phyloP scores from a whole-genome alignment of 2,329 filamentous ascomycete genomes.

The Talaromyces sp. region DNA sequence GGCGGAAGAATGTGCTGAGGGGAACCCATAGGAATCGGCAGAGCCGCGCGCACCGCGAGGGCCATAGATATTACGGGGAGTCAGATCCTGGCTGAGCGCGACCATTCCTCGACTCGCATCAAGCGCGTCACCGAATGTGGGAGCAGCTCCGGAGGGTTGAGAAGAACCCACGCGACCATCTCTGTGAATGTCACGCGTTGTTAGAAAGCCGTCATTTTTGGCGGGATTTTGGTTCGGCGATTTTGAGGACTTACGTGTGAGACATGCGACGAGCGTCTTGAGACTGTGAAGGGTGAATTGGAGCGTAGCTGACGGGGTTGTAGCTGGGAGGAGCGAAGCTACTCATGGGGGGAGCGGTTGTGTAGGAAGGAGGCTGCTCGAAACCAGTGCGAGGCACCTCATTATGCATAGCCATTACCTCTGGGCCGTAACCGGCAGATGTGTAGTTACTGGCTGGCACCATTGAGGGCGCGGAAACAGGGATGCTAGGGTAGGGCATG shows the following conservation, averaged over 20 bases:
- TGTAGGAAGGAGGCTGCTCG: constrained; percentile 69
- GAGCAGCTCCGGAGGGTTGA: constrained; percentile 56
- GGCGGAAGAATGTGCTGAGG: constrained; percentile 83
- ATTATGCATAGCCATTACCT: constrained; percentile 71
- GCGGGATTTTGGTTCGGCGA: background rate
- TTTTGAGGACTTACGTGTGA: constrained; percentile 72
- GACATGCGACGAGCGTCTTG: constrained; percentile 71
- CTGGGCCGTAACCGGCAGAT: constrained; percentile 63
- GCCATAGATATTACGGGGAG: constrained; percentile 86
- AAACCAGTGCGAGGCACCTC: constrained; percentile 78
- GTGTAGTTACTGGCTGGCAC: constrained; percentile 68
- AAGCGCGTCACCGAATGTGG: constrained; percentile 83
- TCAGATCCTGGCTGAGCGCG: constrained; percentile 89
- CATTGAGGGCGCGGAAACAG: constrained; percentile 73
- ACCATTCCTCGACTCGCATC: constrained; percentile 95
- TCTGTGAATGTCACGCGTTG: constrained; percentile 23
- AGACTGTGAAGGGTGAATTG: constrained; percentile 57
- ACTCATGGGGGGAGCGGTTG: constrained; percentile 70
- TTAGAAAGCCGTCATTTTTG: constrained; percentile 18
- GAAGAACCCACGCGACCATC: constrained; percentile 40
- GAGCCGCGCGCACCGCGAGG: constrained; percentile 69
- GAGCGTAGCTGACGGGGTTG: constrained; percentile 74
- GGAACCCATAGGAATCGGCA: constrained; percentile 88
- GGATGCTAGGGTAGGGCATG: constrained; percentile 72
- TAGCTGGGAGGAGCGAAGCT: constrained; percentile 71